A percentile compares a stretch with the other conserved stretches of the same genome.
These are phyloP conservation scores for Geotrichum candidum DNA, from an alignment of 1,139 yeast species.

Conservation along the genomic window DNA sequence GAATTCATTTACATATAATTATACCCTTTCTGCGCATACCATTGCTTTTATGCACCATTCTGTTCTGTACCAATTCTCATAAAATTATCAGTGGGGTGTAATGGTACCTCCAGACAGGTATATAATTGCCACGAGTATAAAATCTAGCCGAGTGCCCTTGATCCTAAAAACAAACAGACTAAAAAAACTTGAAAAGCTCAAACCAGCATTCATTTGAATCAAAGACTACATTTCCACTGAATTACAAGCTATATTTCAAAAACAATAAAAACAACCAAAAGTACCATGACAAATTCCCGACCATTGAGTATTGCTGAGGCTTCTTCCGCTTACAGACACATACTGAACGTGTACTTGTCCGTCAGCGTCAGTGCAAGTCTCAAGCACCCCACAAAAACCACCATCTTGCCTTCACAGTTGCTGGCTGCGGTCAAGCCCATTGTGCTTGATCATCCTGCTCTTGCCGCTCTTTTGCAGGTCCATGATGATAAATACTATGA, in stretches of 20 bases:
- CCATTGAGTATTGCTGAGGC: neutral
- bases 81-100: too few relatives aligned
- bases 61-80: too few relatives aligned
- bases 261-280: neutral
- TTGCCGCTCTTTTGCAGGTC: neutral
- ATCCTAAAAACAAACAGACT: too few relatives aligned
- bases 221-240: neutral
- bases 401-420: neutral
- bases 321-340: constrained; percentile 11
- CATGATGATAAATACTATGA: neutral
- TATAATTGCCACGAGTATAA: too few relatives aligned
- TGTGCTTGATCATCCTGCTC: neutral
- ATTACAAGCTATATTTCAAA: neutral
- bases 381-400: neutral
- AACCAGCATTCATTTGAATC: neutral
- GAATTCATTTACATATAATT: too few relatives aligned
- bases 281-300: neutral
- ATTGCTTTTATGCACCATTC: too few relatives aligned
- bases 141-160: too few relatives aligned
- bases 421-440: constrained; percentile 7
- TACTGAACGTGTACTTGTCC: constrained; percentile 7
- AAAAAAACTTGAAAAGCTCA: too few relatives aligned
- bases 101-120: too few relatives aligned
- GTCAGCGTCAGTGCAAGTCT: constrained; percentile 7
- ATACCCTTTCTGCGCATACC: too few relatives aligned